Percentiles rank a stretch among this genome's conserved stretches.
Conservation (phyloP, 2,329 filamentous ascomycete species). For the Ophiostoma himal-ulmi region DNA sequence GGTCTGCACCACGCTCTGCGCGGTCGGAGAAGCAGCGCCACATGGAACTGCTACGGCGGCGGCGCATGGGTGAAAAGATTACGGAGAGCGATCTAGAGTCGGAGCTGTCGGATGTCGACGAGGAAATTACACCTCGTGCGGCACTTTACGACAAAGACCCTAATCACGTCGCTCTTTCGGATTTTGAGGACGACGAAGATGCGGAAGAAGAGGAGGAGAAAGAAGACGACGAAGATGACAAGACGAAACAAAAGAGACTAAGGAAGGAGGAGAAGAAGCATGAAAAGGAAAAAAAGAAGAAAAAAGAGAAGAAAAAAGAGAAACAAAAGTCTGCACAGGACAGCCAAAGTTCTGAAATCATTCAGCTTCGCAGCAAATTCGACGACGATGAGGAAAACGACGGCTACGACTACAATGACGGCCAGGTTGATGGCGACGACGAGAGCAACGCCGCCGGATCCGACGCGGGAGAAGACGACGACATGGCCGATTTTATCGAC, state of each 20-base stretch:
- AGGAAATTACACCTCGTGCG: slow-evolving; percentile 21
- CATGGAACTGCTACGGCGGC: slow-evolving; percentile 31
- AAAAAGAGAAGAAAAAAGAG: slow-evolving; percentile 17
- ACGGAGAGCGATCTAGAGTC: slow-evolving; percentile 26
- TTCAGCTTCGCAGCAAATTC: slow-evolving; percentile 10
- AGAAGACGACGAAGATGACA: not conserved
- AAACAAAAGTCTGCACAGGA: not conserved
- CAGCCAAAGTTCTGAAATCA: not conserved
- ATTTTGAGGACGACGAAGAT: slow-evolving; percentile 35
- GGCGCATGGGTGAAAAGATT: slow-evolving; percentile 30
- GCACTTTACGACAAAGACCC: slow-evolving; percentile 33
- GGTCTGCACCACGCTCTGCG: slow-evolving; percentile 20
- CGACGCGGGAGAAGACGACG: slow-evolving; percentile 22
- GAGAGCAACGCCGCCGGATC: not conserved
- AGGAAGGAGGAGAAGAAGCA: not conserved
- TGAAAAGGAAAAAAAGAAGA: slow-evolving; percentile 6
- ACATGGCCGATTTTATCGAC: slow-evolving; percentile 57
- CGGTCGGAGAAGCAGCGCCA: slow-evolving; percentile 29
- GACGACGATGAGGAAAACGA: slow-evolving; percentile 23
- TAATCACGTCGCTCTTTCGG: slow-evolving; percentile 29
- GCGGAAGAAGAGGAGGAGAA: slow-evolving; percentile 30
- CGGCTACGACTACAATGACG: slow-evolving; percentile 12
- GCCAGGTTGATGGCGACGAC: not conserved
- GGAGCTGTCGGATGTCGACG: slow-evolving; percentile 20
- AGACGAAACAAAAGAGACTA: not conserved